phyloP scores from a whole-genome alignment of 306 rosid species.

The Glycine latifolia region DNA sequence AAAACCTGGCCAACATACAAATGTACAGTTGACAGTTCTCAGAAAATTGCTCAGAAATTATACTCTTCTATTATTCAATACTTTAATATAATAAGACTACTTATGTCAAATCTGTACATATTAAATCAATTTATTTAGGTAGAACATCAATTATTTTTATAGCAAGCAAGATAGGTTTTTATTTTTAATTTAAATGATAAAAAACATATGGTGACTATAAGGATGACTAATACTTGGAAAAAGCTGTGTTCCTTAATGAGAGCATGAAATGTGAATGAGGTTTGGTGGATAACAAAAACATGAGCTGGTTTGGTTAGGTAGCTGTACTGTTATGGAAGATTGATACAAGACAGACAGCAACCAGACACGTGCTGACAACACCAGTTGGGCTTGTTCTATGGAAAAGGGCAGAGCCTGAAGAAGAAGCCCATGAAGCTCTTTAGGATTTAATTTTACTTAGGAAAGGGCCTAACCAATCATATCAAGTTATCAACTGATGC shows the following conservation, averaged over 20 bases:
- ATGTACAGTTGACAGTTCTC: neutral
- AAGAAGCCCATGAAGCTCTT: conserved; percentile 29
- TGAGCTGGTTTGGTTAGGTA: conserved; percentile 42
- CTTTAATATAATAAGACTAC: neutral
- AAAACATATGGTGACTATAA: neutral
- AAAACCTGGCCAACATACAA: conserved; percentile 20
- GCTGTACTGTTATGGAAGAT: neutral
- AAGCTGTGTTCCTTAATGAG: conserved; percentile 2
- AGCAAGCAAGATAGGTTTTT: neutral
- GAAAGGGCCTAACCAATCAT: neutral
- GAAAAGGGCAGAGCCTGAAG: neutral
- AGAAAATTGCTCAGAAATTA: conserved; percentile 28
- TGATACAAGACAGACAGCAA: conserved; percentile 30
- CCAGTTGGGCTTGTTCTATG: conserved; percentile 39
- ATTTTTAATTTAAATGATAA: neutral
- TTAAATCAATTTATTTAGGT: neutral
- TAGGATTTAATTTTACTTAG: neutral
- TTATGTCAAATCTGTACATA: neutral
- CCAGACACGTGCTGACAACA: conserved; percentile 44
- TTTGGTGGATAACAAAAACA: conserved; percentile 41
- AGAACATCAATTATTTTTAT: neutral
- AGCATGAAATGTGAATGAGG: conserved; percentile 24
- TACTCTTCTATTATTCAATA: conserved; percentile 15
- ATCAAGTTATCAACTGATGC: too few relatives aligned
- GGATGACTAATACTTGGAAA: neutral